phyloP scores from a whole-genome alignment of 169 alveolate genomes.

The Cardiosporidium cionae region DNA sequence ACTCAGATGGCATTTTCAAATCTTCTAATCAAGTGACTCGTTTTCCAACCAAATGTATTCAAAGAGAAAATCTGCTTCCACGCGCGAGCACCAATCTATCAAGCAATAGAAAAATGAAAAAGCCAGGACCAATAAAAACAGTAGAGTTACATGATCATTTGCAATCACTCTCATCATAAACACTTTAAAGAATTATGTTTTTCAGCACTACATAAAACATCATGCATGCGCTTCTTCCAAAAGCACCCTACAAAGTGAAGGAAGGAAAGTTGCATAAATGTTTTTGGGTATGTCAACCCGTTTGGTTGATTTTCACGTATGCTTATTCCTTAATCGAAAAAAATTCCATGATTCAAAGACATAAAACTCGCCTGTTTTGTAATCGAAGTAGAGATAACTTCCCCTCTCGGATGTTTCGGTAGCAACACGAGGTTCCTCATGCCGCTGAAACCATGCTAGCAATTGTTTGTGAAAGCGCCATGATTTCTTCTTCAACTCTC shows the following conservation, averaged over 20 bases:
- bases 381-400: constrained; percentile 35
- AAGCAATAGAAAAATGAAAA: not conserved
- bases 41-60: constrained; percentile 34
- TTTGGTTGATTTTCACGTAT: not conserved
- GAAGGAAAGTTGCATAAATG: not conserved
- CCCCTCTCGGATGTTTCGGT: constrained; percentile 36
- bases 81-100: constrained; percentile 27
- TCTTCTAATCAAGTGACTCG: not conserved
- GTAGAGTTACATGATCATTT: not conserved
- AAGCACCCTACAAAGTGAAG: not conserved
- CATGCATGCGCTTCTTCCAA: not conserved
- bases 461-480: constrained; percentile 42
- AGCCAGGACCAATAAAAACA: not conserved
- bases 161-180: not conserved
- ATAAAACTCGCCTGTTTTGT: constrained; percentile 2
- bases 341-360: not conserved
- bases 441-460: constrained; percentile 37
- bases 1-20: not conserved
- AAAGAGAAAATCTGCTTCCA: constrained; percentile 32
- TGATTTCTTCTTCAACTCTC: constrained; percentile 29
- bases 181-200: not conserved
- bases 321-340: not conserved
- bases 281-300: not conserved
- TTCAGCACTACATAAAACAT: not conserved
- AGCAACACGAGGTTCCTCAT: constrained; percentile 36